phyloP scores from a whole-genome alignment of 2,329 filamentous ascomycete genomes.

The Colletotrichum sidae region DNA sequence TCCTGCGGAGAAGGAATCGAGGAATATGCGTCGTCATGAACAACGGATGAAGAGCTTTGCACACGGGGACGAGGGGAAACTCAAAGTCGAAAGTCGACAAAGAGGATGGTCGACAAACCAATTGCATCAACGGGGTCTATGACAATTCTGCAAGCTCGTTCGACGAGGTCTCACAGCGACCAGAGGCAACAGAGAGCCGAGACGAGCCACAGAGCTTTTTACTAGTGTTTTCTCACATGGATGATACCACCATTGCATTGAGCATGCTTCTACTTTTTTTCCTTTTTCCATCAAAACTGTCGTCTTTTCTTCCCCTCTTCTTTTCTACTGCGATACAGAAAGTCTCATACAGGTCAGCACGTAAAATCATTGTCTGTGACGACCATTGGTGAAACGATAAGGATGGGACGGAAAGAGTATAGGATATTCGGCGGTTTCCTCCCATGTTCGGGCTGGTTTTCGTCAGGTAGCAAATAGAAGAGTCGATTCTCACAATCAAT shows the following conservation, averaged over 20 bases:
- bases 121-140: slow-evolving; percentile 37
- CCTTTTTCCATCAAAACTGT: slow-evolving; percentile 35
- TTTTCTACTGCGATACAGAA: slow-evolving; percentile 36
- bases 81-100: slow-evolving; percentile 11
- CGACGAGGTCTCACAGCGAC: slow-evolving; percentile 34
- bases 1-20: slow-evolving; percentile 1
- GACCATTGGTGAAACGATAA: slow-evolving; percentile 12
- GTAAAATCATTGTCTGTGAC: slow-evolving; percentile 31
- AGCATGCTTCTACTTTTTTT: slow-evolving; percentile 47
- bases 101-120: slow-evolving; percentile 25
- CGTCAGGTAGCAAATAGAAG: slow-evolving; percentile 34
- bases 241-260: slow-evolving; percentile 57
- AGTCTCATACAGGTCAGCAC: slow-evolving; percentile 36
- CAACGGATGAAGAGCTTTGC: neutral
- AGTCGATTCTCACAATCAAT: slow-evolving; percentile 14
- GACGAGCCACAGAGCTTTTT: slow-evolving; percentile 37
- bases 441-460: slow-evolving; percentile 10
- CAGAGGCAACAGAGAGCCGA: slow-evolving; percentile 36
- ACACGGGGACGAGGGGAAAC: slow-evolving; percentile 3
- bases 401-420: slow-evolving; percentile 7
- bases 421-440: slow-evolving; percentile 24
- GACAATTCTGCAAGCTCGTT: slow-evolving; percentile 36
- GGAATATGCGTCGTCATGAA: slow-evolving; percentile 14
- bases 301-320: slow-evolving; percentile 26
- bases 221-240: slow-evolving; percentile 45